These are phyloP conservation scores for Erysiphe pulchra DNA, from an alignment of 2,329 filamentous ascomycete species.

Conservation along the genomic window DNA sequence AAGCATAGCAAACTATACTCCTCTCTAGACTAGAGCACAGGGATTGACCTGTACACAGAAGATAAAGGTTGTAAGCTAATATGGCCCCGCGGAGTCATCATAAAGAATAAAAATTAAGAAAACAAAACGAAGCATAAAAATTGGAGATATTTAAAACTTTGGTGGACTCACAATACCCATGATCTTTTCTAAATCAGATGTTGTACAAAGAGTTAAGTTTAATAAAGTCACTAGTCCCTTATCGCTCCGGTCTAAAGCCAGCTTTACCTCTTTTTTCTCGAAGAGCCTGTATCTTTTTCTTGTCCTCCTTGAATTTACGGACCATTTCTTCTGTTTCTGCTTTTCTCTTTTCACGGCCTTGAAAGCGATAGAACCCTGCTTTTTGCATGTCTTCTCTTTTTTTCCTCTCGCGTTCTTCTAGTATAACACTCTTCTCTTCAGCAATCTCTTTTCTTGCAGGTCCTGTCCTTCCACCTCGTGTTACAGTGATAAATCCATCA, in stretches of 20 bases:
- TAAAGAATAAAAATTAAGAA: conserved; percentile 3
- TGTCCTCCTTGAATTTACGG: conserved; percentile 45
- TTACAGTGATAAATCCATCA: conserved; percentile 87
- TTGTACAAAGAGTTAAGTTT: not conserved
- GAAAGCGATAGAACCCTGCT: conserved; percentile 50
- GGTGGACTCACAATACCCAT: not conserved
- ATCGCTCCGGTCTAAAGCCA: conserved; percentile 25
- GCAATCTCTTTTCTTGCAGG: conserved; percentile 50
- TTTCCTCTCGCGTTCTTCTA: conserved; percentile 36
- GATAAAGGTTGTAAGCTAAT: conserved; percentile 15
- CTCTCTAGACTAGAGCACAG: conserved; percentile 3
- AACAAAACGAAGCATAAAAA: not conserved
- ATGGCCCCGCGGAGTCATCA: conserved; percentile 29
- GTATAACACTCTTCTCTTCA: conserved; percentile 29
- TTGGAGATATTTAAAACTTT: conserved; percentile 3
- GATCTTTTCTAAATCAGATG: not conserved
- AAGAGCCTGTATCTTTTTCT: conserved; percentile 44
- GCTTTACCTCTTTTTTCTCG: conserved; percentile 32
- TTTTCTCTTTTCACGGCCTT: conserved; percentile 33
- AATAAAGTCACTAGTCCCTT: conserved; percentile 12
- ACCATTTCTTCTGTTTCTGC: not conserved
- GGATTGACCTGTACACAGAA: conserved; percentile 12
- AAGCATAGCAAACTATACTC: conserved; percentile 20
- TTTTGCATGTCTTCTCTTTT: conserved; percentile 37
- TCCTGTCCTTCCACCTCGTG: conserved; percentile 47